Conservation (phyloP, 1,139 yeast genomes). For the Arxiozyma bovina region DNA sequence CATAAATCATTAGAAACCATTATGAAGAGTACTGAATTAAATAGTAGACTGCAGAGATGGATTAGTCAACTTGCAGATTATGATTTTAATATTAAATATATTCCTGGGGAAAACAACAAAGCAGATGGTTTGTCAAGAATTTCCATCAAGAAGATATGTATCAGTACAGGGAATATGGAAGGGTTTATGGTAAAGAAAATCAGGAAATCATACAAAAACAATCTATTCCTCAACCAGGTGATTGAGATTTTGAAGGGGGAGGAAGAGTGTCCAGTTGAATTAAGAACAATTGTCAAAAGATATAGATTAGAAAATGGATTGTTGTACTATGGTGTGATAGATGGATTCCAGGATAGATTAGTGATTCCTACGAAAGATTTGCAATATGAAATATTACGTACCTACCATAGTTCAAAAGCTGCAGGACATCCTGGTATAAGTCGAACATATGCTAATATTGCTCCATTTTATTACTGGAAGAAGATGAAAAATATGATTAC, state of each 20-base stretch:
- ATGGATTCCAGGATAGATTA: background rate
- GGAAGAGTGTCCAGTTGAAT: background rate
- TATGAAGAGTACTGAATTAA: background rate
- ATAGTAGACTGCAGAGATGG: background rate
- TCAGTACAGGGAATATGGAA: no score
- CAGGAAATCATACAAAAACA: no score
- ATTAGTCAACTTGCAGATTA: background rate
- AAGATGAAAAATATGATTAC: background rate
- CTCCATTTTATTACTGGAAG: background rate
- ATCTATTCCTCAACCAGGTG: no score
- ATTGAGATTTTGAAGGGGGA: no score
- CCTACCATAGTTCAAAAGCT: background rate
- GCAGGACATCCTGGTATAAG: background rate
- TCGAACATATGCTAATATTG: background rate
- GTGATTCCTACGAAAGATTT: background rate
- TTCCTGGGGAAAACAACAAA: background rate
- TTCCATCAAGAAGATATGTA: no score
- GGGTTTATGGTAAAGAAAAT: no score
- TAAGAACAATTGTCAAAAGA: background rate
- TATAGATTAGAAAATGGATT: background rate
- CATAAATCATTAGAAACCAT: background rate
- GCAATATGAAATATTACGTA: background rate
- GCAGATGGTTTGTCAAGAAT: background rate
- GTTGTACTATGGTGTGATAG: background rate
- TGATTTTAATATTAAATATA: background rate